These are phyloP conservation scores for Hippophae rhamnoides DNA, from an alignment of 306 rosid genomes.

Conservation along the genomic window DNA sequence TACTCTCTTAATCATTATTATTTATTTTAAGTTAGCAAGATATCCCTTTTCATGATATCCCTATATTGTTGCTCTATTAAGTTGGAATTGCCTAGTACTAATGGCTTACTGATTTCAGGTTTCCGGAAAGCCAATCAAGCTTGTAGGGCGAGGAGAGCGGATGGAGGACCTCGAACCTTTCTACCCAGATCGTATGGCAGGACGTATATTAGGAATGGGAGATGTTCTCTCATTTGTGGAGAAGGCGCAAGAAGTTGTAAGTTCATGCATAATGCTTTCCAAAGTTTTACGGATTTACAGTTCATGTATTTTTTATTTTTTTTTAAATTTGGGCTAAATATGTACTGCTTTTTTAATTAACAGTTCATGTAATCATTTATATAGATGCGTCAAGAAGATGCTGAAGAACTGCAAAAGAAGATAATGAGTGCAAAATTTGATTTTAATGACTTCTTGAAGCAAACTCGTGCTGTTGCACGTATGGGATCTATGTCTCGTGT, in stretches of 20 bases:
- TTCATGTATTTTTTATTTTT: neutral
- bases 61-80: neutral
- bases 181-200: constrained; percentile 98
- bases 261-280: constrained; percentile 12
- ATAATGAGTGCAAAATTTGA: constrained; percentile 95
- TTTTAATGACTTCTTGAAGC: constrained; percentile 94
- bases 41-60: no score
- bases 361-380: constrained; percentile 11
- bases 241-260: constrained; percentile 96
- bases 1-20: constrained; percentile 1
- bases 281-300: neutral
- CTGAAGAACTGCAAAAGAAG: constrained; percentile 94
- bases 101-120: constrained; percentile 42
- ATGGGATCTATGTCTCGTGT: constrained; percentile 99
- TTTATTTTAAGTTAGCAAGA: neutral
- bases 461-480: constrained; percentile 85
- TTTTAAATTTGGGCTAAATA: no score
- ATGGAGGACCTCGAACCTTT: constrained; percentile 99
- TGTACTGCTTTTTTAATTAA: neutral
- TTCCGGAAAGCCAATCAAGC: constrained; percentile 97
- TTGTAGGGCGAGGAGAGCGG: constrained; percentile 95
- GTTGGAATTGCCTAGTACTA: constrained; percentile 5
- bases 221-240: constrained; percentile 97
- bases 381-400: constrained; percentile 95
- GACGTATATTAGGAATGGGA: constrained; percentile 97